Evolutionary conservation across 2,329 filamentous ascomycete species (phyloP), one percentile per base, ranked within the genome.

Genomic region (Cladophialophora yegresii): DNA sequence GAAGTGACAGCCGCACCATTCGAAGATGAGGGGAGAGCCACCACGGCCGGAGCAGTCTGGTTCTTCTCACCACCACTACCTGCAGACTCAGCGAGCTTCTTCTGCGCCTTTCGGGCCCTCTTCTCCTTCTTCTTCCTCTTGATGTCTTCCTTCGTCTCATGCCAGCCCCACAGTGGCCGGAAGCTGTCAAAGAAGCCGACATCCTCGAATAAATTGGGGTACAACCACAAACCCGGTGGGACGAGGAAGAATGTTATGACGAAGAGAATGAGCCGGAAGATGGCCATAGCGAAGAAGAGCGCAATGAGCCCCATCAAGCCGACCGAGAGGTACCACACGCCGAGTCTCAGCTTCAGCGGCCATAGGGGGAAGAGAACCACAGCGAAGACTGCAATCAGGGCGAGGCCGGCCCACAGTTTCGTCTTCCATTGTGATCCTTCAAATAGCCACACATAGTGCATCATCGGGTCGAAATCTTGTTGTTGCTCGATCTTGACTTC

Each of bases 131-230:
- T 65, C 76, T 83, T 84, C 77, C 84, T 86, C 77, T 82, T 82
- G 80, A 87, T 87, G 75, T 86, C 86, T 65, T 80, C 70, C 64
- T 73, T 73, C 45, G 65, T 71, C 62, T 96, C 93, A 77, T 99
- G 95, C 95, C 95, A 99, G 65, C 92, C 95, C 93, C 95, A 99
- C 5, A 96, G 80, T 22, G 95, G 95, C 74, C 89, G 89, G 84
- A 99, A 99, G 73, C 91, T 96, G 76, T 99, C 95, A 78, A 99
- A 89, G 80, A 99, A 98, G 7, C 93, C 96, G 30, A 99, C 95
- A 75, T 99, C 95, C 77, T 99, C 95, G 82, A 97, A 99, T 22
- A 99, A 81, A 75, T 99, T 99, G 55, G 95, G 95, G 80, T 93
- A 99, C 51, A 99, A 84, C 95, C 95, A 99, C n/a, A 99, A 83